Base-by-base conservation (phyloP, 805 yeast species). In the Saccharomycopsis fermentans region DNA sequence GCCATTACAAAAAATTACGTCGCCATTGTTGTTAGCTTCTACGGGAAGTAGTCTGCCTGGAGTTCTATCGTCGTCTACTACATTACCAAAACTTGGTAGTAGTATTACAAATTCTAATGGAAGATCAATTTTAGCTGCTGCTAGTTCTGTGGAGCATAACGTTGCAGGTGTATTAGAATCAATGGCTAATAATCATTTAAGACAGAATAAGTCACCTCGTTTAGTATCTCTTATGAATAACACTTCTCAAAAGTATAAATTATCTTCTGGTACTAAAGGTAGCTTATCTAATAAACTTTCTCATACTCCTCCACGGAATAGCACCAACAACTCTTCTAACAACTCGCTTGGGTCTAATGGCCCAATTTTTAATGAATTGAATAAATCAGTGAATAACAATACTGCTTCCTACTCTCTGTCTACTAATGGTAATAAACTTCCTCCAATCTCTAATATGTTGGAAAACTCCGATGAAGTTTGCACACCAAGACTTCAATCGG, bases 1-100 rank as follows among this genome's bases (percentile, higher is more conserved):
- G 0, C 83, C 83, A 50, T 69, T 84, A 55, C 79, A 80, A 61
- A 69, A 83, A 37, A 83, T 84, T 59, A 83, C 88, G 0, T 82
- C 87, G 16, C 89, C 89, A 0, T 71, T 84, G 55, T 69, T 84
- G 60, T 72, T 84, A 51, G 78, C 84, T 6, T 80, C 83, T 16
- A 68, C 68, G 4, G 69, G 68, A 17, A 66, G 67, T 8, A 39
- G 21, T n/a, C 40, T 34, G 17, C 47, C 58, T 14, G n/a, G 27
- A 3, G 21, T 17, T 39, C n/a, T 26, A 11, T 36, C 50, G n/a
- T 47, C 54, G 12, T 32, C 50, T 6, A 3, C 50, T 11, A 26
- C 50, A 21, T 43, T 43, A 21, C 50, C 50, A 21, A 43, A 43
- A 21, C 50, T 43, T 26, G 26, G 26, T 6, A 34, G 4, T 19